Conservation (phyloP, 495 filamentous ascomycete genomes). For the Neurospora sp. region DNA sequence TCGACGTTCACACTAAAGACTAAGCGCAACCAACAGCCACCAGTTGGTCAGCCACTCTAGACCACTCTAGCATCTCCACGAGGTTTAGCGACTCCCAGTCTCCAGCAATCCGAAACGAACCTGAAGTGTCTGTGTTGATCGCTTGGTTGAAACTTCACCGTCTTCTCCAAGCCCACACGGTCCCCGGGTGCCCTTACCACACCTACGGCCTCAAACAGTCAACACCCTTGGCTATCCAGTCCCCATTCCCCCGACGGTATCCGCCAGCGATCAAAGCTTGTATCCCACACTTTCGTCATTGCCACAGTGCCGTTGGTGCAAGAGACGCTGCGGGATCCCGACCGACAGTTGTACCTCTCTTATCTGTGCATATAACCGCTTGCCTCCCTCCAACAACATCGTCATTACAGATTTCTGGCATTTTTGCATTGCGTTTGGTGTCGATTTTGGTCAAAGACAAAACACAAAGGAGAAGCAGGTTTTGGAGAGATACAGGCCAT, state of each 20-base stretch:
- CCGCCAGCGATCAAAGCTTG: background rate
- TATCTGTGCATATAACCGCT: background rate
- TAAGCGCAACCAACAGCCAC: background rate
- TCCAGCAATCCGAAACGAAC: background rate
- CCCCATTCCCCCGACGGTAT: background rate
- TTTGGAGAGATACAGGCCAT: background rate
- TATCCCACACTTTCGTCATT: background rate
- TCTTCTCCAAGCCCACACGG: background rate
- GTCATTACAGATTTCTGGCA: background rate
- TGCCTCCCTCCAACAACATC: background rate
- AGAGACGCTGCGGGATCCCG: background rate
- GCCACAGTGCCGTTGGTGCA: background rate
- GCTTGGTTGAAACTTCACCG: background rate
- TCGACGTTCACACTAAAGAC: background rate
- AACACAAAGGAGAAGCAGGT: background rate
- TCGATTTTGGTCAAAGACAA: background rate
- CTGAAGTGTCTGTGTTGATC: background rate
- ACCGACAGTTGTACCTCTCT: background rate
- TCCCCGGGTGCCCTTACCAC: background rate
- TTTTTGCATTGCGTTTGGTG: background rate
- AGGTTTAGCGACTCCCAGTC: background rate
- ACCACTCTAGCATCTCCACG: background rate
- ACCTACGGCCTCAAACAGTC: background rate
- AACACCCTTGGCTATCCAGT: background rate
- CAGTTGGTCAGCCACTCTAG: background rate